Percentiles rank a stretch among this genome's conserved stretches.
These are phyloP conservation scores for Drechslera avenae DNA, from an alignment of 2,329 filamentous ascomycete genomes.

Conservation along the genomic window DNA sequence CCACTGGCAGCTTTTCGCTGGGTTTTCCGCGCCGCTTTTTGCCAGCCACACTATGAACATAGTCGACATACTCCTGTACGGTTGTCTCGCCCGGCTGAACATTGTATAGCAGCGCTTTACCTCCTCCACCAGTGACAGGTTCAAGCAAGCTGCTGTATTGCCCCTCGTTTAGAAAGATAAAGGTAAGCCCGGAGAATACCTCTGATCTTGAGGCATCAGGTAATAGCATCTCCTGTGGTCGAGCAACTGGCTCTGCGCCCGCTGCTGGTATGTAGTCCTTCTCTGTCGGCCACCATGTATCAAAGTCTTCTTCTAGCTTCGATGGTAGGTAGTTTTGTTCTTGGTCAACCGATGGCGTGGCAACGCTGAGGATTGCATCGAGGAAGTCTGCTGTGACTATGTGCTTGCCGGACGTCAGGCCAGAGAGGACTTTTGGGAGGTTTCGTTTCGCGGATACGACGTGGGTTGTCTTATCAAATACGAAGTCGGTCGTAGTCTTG, in stretches of 20 bases:
- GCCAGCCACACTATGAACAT: slow-evolving; percentile 74
- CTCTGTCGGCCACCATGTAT: slow-evolving; percentile 76
- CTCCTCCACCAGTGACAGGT: slow-evolving; percentile 77
- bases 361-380: slow-evolving; percentile 69
- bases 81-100: slow-evolving; percentile 67
- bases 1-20: slow-evolving; percentile 70
- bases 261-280: slow-evolving; percentile 72
- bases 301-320: slow-evolving; percentile 78
- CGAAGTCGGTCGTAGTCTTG: slow-evolving; percentile 78
- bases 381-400: slow-evolving; percentile 78
- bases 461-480: slow-evolving; percentile 76
- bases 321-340: slow-evolving; percentile 58
- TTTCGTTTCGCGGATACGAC: slow-evolving; percentile 90
- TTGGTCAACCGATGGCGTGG: slow-evolving; percentile 48
- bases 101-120: slow-evolving; percentile 75
- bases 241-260: slow-evolving; percentile 74
- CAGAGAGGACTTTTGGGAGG: slow-evolving; percentile 83
- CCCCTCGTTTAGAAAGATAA: slow-evolving; percentile 78
- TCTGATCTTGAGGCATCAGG: slow-evolving; percentile 70
- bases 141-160: slow-evolving; percentile 79
- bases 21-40: slow-evolving; percentile 72
- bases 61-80: slow-evolving; percentile 76
- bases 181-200: slow-evolving; percentile 85
- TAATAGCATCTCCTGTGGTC: slow-evolving; percentile 70
- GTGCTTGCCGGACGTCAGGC: slow-evolving; percentile 77